Evolutionary conservation across 2,329 filamentous ascomycete species (phyloP).

Genomic region (Clarireedia monteithiana): DNA sequence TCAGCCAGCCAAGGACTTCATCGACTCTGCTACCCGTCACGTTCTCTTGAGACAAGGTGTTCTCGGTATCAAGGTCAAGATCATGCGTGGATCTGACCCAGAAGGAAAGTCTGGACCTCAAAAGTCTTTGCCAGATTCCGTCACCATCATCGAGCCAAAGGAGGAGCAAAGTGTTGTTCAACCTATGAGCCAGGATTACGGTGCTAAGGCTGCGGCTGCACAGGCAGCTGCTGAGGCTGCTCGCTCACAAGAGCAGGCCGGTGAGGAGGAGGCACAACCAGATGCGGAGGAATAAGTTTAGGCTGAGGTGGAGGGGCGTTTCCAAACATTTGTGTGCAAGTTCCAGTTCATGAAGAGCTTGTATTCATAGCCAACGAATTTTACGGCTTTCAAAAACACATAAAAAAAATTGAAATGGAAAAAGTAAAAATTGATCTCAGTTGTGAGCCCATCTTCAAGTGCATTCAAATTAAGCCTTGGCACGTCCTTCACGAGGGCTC

Average conservation of each 20-base stretch:
- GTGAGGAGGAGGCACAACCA: slow-evolving; percentile 33
- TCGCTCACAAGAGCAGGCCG: slow-evolving; percentile 45
- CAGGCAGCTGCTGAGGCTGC: slow-evolving; percentile 59
- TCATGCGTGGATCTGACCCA: slow-evolving; percentile 99
- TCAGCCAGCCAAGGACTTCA: slow-evolving; percentile 99
- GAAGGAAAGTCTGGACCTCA: slow-evolving; percentile 97
- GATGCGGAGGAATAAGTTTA: slow-evolving; percentile 33
- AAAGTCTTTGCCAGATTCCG: slow-evolving; percentile 95
- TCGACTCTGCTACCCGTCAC: slow-evolving; percentile 97
- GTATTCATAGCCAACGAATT: slow-evolving; percentile 24
- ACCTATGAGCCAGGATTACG: slow-evolving; percentile 97
- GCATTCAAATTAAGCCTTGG: slow-evolving; percentile 2
- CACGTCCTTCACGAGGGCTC: not conserved
- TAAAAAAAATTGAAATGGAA: slow-evolving; percentile 6
- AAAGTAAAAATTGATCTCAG: slow-evolving; percentile 2
- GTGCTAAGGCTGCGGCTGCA: slow-evolving; percentile 74
- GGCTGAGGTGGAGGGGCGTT: slow-evolving; percentile 25
- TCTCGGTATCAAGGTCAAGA: slow-evolving; percentile 99
- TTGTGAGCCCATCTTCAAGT: not conserved
- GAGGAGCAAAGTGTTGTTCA: slow-evolving; percentile 94
- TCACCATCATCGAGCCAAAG: slow-evolving; percentile 99
- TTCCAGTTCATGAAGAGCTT: slow-evolving; percentile 21
- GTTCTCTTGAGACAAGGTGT: slow-evolving; percentile 99
- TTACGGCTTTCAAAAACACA: slow-evolving; percentile 18
- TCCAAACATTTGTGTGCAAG: slow-evolving; percentile 26